phyloP scores from a whole-genome alignment of 2,329 filamentous ascomycete genomes.

The Trichoderma polysporum region DNA sequence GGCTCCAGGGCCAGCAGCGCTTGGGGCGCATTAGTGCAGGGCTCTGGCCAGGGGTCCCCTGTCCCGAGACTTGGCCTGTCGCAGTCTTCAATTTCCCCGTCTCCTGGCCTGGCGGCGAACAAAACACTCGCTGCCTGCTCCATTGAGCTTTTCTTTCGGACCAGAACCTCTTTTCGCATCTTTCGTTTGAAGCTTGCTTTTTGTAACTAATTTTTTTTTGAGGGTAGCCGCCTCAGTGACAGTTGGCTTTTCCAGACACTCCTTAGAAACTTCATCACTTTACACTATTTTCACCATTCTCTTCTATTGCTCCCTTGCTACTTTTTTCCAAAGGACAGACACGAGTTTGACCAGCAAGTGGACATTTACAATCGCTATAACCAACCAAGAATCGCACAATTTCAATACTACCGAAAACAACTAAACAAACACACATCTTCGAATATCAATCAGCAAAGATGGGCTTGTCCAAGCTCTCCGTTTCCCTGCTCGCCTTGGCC shows the following conservation, averaged over 20 bases:
- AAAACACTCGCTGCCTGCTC: constrained; percentile 20
- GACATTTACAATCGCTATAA: constrained; percentile 18
- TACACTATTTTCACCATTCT: constrained; percentile 15
- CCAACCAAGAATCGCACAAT: neutral
- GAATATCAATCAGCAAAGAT: constrained; percentile 30
- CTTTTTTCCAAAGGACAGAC: neutral
- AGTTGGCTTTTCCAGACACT: constrained; percentile 33
- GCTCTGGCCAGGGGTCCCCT: constrained; percentile 1
- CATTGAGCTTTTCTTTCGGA: neutral
- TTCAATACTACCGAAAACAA: neutral
- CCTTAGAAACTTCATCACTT: constrained; percentile 22
- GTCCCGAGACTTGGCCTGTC: constrained; percentile 9
- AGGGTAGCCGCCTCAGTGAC: constrained; percentile 25
- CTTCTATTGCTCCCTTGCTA: neutral
- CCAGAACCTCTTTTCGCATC: constrained; percentile 17
- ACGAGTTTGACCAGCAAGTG: neutral
- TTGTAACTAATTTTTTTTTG: constrained; percentile 23
- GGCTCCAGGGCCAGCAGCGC: neutral
- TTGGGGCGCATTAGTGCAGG: neutral
- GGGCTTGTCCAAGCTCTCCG: constrained; percentile 34
- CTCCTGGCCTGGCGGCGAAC: constrained; percentile 9
- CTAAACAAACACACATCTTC: constrained; percentile 2
- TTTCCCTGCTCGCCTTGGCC: constrained; percentile 42
- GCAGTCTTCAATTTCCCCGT: constrained; percentile 19
- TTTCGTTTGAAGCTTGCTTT: constrained; percentile 12